Evolutionary conservation across 2,329 filamentous ascomycete genomes (phyloP), one percentile per base, ranked within the genome.

Genomic region (Tolypocladium tropicale): DNA sequence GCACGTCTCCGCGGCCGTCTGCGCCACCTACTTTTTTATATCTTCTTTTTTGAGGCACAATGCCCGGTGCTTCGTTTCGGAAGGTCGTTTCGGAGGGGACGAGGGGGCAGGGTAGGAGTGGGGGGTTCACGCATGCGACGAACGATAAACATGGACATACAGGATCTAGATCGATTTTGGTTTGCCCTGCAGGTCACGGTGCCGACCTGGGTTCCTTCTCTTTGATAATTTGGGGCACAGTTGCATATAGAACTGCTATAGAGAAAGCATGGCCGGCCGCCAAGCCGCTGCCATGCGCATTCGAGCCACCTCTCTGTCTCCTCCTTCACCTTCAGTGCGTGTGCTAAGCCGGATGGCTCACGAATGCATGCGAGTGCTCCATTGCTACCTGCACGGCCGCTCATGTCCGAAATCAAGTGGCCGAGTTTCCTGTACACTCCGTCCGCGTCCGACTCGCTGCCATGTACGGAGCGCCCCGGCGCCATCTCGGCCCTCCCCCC

Each of bases 401-500:
- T n/a, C n/a, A n/a, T n/a, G 36, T 37, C 36, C 34, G 34, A 3
- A 28, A 30, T 30, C 43, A 23, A 49, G 23, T 10, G 23, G n/a
- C n/a, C n/a, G n/a, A n/a, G n/a, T n/a, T n/a, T n/a, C n/a, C n/a
- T n/a, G n/a, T n/a, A n/a, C n/a, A n/a, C n/a, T n/a, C n/a, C n/a
- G n/a, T n/a, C n/a, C n/a, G n/a, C 9, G 28, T 32, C 43, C 43
- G 48, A 50, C 46, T 30, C 6, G 48, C 48, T 34, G 25, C n/a
- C 9, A 30, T 34, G 11, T 14, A 50, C n/a, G n/a, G n/a, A n/a
- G n/a, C n/a, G n/a, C 21, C 10, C 46, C 25, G 55, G 33, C 55
- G 41, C 55, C 51, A 53, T 51, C 43, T 52, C 53, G 54, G 50
- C 55, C 52, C 9, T 12, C 50, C 23, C 53, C 53, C 10, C n/a